phyloP scores from a whole-genome alignment of 345 rosid genomes.

The Syzygium aqueum region DNA sequence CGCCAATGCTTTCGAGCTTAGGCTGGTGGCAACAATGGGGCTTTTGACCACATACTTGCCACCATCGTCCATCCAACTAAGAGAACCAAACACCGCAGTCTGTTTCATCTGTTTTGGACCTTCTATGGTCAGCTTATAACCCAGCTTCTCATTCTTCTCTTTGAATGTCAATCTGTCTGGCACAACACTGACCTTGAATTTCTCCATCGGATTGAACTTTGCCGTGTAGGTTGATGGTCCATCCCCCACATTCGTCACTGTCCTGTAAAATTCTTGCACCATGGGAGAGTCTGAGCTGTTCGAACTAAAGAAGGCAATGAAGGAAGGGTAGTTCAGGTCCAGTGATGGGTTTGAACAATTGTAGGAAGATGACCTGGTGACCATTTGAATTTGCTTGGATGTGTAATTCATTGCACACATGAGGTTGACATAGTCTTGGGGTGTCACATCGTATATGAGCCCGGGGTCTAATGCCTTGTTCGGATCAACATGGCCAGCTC shows the following conservation, averaged over 20 bases:
- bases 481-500: slow-evolving; percentile 32
- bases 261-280: slow-evolving; percentile 15
- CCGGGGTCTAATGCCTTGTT: slow-evolving; percentile 31
- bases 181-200: slow-evolving; percentile 10
- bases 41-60: slow-evolving; percentile 24
- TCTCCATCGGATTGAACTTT: neutral
- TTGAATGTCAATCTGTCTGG: slow-evolving; percentile 35
- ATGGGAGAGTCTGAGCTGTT: neutral
- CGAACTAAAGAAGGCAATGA: slow-evolving; percentile 12
- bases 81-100: slow-evolving; percentile 11
- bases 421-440: slow-evolving; percentile 15
- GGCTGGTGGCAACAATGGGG: slow-evolving; percentile 11
- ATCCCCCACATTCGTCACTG: slow-evolving; percentile 14
- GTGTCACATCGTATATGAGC: slow-evolving; percentile 15
- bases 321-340: slow-evolving; percentile 33
- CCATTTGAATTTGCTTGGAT: slow-evolving; percentile 6
- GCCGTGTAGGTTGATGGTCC: slow-evolving; percentile 3
- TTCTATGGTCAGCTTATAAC: slow-evolving; percentile 29
- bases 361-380: neutral
- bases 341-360: slow-evolving; percentile 20
- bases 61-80: slow-evolving; percentile 17
- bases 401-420: slow-evolving; percentile 17
- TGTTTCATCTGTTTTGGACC: slow-evolving; percentile 10
- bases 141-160: slow-evolving; percentile 27
- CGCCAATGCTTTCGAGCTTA: neutral